Evolutionary conservation across 257 asterid genomes (phyloP), one percentile per base, ranked within the genome.

Genomic region (Solanum chilense): DNA sequence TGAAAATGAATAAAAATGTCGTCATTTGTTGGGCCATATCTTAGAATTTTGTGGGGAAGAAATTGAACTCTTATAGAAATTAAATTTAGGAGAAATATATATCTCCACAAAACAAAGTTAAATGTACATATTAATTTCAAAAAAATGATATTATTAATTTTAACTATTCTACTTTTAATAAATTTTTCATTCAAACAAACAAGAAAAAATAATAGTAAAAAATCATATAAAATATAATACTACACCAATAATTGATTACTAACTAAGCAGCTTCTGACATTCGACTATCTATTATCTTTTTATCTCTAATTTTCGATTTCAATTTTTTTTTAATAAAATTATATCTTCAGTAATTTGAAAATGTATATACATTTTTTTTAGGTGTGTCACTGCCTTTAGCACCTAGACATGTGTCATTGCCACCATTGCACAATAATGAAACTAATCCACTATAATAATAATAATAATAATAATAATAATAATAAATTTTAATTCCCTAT

Each of bases 321-420:
- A 4, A 66, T 27, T 66, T 4, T 52, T 33, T 33, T 33, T 4
- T 3, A 33, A 3, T n/a, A 12, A 5, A 29, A 66, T 27, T 7
- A 66, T 66, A 6, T 27, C 5, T 8, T 68, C 21, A 0, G 3
- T 68, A 64, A n/a, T n/a, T 1, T 64, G 9, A 56, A 56, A 56
- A 18, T 16, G 9, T 6, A 52, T 52, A 21, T 52, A 52, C 60
- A 52, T 16, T 16, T 52, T 49, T 52, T 52, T 39, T 84, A 39
- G 78, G 62, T 41, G 86, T 62, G 62, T 66, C 76, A 69, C 42
- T n/a, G 3, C 80, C 44, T 39, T 66, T 45, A 84, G 75, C 29
- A 84, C 18, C 77, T 39, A 64, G 23, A 60, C 45, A 84, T 64
- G 58, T 84, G 75, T 68, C 85, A 80, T 49, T 80, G 44, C 69